Base-by-base conservation (phyloP, 192 early-diverging fungal species). In the Umbelopsis isabellina region DNA sequence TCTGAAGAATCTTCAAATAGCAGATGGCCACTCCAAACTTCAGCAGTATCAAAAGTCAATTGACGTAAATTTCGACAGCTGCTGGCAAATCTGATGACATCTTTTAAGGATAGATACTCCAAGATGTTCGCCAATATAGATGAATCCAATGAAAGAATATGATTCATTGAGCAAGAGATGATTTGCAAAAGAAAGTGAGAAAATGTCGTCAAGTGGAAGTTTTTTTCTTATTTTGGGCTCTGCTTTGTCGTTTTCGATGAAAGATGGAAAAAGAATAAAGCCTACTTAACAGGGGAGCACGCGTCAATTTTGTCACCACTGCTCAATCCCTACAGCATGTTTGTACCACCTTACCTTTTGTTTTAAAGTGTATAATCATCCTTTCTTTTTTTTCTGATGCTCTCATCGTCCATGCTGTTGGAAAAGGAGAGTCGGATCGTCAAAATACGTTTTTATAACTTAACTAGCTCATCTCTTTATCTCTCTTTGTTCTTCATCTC, bases 251-350 rank as follows among this genome's bases (percentile, higher is more conserved):
- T 23, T 61, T 61, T 25, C 16, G 55, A 61, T 35, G 55, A 61
- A 61, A 61, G 55, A 4, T 35, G 55, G 55, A 61, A 61, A 35
- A 61, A 30, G 55, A 61, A 61, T 61, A 35, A 25, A 35, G 30
- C 25, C 16, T 61, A 30, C 55, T 61, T n/a, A 27, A 35, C 13
- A 35, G 30, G 27, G 55, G 27, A 61, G 27, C 55, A 61, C 30
- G 55, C 55, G 55, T 61, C 55, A 61, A 61, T 61, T 61, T 61
- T 61, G 55, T 61, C 55, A 61, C 55, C 37, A 41, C 37, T n/a
- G n/a, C n/a, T 5, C 37, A 41, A 41, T 41, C 37, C 30, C 48
- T 20, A 61, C 25, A 61, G 55, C 55, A 61, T 61, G 55, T 61
- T 61, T 61, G 55, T 61, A 35, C 55, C 30, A 61, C 55, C 21